phyloP scores from a whole-genome alignment of 2,329 filamentous ascomycete species.

The Trichoderma simmonsii region DNA sequence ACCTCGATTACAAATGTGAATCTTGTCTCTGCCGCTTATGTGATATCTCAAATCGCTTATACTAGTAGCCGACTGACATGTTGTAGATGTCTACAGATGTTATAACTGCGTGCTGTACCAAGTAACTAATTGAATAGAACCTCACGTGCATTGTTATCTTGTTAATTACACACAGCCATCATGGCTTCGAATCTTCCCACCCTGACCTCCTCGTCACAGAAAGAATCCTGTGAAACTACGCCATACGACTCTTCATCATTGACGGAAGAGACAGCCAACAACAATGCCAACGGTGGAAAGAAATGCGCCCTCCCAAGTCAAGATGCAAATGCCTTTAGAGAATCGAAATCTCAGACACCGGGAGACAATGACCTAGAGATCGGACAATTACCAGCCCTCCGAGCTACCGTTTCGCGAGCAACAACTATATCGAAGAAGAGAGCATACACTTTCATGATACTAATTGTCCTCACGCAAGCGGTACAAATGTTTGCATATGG shows the following conservation, averaged over 20 bases:
- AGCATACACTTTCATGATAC: background rate
- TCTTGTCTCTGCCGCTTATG: background rate
- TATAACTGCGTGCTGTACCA: background rate
- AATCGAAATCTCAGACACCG: background rate
- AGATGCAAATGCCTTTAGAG: background rate
- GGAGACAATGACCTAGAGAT: background rate
- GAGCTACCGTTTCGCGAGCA: background rate
- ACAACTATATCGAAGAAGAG: background rate
- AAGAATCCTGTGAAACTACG: background rate
- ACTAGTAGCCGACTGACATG: background rate
- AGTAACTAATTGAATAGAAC: background rate
- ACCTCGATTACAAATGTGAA: background rate
- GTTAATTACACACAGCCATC: background rate
- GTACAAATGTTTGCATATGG: slow-evolving; percentile 1
- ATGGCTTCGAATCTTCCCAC: background rate
- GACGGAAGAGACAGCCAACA: background rate
- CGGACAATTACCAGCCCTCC: background rate
- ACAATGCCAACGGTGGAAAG: background rate
- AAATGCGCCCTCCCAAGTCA: background rate
- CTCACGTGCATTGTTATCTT: background rate
- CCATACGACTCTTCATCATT: background rate
- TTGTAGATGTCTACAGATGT: background rate
- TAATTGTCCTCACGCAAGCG: background rate
- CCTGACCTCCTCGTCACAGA: background rate
- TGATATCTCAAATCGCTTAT: background rate